Percentiles rank a stretch among this genome's conserved stretches.
These are phyloP conservation scores for Colletotrichum tanaceti DNA, from an alignment of 2,329 filamentous ascomycete species.

Conservation along the genomic window DNA sequence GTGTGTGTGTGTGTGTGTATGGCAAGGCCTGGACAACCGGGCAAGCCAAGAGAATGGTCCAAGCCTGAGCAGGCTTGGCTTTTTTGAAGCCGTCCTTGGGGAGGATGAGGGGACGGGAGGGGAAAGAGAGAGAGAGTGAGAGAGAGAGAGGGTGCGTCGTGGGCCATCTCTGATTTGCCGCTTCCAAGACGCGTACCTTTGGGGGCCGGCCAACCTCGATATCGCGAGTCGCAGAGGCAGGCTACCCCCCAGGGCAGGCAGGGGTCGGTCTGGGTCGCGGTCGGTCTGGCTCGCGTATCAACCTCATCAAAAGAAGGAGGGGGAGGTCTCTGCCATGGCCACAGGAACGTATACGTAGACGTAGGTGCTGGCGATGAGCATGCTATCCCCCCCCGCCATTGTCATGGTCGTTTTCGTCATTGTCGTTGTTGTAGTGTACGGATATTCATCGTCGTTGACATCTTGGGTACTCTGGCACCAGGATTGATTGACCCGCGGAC, in stretches of 20 bases:
- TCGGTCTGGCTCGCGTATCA: no score
- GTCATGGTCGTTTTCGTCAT: no score
- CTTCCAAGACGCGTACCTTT: background rate
- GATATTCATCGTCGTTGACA: background rate
- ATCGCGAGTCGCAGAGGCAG: background rate
- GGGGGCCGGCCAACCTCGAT: background rate
- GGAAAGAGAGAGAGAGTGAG: no score
- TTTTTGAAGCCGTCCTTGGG: no score
- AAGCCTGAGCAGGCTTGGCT: background rate
- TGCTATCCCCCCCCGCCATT: no score
- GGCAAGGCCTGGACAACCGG: background rate
- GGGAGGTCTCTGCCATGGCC: no score
- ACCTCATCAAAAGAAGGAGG: no score
- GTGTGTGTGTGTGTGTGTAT: no score
- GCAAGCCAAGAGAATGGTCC: background rate
- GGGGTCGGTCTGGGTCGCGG: no score
- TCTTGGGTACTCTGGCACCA: background rate
- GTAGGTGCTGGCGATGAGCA: no score
- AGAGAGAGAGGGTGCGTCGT: background rate
- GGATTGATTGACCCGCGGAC: background rate
- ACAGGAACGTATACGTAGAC: no score
- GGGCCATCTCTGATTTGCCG: background rate
- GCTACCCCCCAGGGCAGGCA: background rate
- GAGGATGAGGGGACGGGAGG: background rate
- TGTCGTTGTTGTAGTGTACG: no score